phyloP scores from a whole-genome alignment of 2,329 filamentous ascomycete species.

The Cladophialophora bantiana region DNA sequence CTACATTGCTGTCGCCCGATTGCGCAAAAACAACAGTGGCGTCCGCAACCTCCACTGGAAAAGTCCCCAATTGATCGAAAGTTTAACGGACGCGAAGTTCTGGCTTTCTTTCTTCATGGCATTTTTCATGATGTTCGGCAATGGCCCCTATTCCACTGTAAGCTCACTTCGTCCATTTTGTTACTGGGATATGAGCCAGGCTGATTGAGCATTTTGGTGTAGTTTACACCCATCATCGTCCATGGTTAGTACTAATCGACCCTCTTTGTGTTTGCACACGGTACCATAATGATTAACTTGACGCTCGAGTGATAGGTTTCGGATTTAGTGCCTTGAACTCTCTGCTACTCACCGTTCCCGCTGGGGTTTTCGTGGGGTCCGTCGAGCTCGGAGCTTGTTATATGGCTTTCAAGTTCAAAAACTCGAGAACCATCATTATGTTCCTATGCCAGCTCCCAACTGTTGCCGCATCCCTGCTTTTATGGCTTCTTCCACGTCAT shows the following conservation, averaged over 20 bases:
- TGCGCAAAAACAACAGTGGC: slow-evolving; percentile 68
- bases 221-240: slow-evolving; percentile 73
- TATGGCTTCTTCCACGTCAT: slow-evolving; percentile 53
- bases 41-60: slow-evolving; percentile 68
- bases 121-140: slow-evolving; percentile 72
- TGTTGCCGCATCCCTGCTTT: slow-evolving; percentile 51
- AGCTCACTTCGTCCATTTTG: neutral
- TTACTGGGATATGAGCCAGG: neutral
- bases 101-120: slow-evolving; percentile 72
- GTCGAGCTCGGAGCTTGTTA: slow-evolving; percentile 58
- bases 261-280: neutral
- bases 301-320: neutral
- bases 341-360: neutral
- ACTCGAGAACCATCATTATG: slow-evolving; percentile 47
- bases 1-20: slow-evolving; percentile 68
- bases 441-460: slow-evolving; percentile 50
- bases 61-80: slow-evolving; percentile 63
- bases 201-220: neutral
- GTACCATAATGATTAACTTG: slow-evolving; percentile 41
- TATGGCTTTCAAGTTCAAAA: slow-evolving; percentile 48
- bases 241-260: slow-evolving; percentile 41
- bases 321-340: neutral
- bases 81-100: slow-evolving; percentile 65
- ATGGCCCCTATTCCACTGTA: slow-evolving; percentile 65
- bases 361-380: neutral